Base-by-base conservation (phyloP, 441 rosid species). In the Populus hybrid region DNA sequence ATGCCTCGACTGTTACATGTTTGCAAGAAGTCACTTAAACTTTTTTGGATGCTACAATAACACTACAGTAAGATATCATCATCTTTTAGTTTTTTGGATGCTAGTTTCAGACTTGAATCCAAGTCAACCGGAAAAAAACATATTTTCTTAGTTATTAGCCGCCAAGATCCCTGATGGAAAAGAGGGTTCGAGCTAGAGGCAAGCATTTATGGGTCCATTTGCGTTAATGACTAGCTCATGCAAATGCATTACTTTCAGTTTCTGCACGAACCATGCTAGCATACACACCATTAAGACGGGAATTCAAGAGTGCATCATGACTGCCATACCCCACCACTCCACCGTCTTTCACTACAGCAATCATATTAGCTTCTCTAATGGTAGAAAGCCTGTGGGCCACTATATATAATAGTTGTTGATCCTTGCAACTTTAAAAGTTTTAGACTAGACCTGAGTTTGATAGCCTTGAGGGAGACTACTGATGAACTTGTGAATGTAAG, bases 401-500 rank as follows among this genome's bases (percentile, higher is more conserved):
- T n/a, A n/a, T n/a, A n/a, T 12, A 89, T 86, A 2, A 91, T 72
- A 12, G 92, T 86, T 28, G 92, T 91, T 66, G 20, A 12, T 33
- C 11, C 11, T 36, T 14, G 68, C 2, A 9, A 29, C 9, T 59
- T 33, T n/a, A 2, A 61, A 56, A 45, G 3, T n/a, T 56, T 42
- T 14, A 66, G 36, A 23, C 69, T 59, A 53, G 82, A 90, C 92
- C 89, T 84, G 82, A 23, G 93, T 90, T 76, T 88, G 90, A 75
- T 91, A 91, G 81, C 93, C 95, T 76, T 86, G 82, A 61, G 95
- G 95, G 66, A 91, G 92, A 81, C 89, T 77, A 75, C 92, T 80
- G 56, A 91, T 84, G 86, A 91, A 91, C 76, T 88, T 87, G 83
- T 91, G 92, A 77, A 91, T 90, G 70, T 84, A 90, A 79, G 93